phyloP scores from a whole-genome alignment of 73 alveolate species.

The Stentor coeruleus region DNA sequence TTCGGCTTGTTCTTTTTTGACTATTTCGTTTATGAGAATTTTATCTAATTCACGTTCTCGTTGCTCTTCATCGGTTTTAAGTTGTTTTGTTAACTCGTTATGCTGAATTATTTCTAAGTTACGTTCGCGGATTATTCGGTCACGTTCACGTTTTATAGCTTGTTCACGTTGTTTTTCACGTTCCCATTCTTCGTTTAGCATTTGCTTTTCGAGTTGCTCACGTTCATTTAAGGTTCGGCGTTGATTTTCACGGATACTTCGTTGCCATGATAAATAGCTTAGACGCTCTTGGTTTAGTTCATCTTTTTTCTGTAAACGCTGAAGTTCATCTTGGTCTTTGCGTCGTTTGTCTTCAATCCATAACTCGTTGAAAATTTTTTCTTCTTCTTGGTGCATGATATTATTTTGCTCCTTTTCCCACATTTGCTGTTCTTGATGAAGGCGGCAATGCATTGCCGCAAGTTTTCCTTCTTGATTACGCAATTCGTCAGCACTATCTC shows the following conservation, averaged over 20 bases:
- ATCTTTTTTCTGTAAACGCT: constrained; percentile 46
- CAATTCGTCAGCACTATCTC: constrained; percentile 57
- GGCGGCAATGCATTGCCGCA: constrained; percentile 37
- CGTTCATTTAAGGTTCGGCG: constrained; percentile 7
- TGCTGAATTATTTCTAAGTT: constrained; percentile 54
- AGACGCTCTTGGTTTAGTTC: constrained; percentile 42
- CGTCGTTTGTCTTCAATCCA: constrained; percentile 50
- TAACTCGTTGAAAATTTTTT: constrained; percentile 49
- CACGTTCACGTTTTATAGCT: constrained; percentile 49
- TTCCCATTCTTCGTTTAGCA: constrained; percentile 53
- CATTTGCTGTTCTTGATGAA: constrained; percentile 54
- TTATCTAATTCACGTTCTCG: constrained; percentile 43
- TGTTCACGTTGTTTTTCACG: constrained; percentile 49
- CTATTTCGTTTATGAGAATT: constrained; percentile 30
- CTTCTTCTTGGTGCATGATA: constrained; percentile 43
- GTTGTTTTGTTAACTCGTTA: constrained; percentile 45
- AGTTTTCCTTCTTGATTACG: constrained; percentile 49
- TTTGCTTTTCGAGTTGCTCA: constrained; percentile 39
- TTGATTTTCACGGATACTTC: constrained; percentile 23
- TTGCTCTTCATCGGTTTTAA: constrained; percentile 36
- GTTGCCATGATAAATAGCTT: constrained; percentile 47
- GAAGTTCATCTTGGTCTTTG: constrained; percentile 50
- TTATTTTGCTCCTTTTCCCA: constrained; percentile 38
- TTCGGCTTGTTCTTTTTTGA: constrained; percentile 37
- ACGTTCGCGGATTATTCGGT: constrained; percentile 40